Conservation (phyloP, 345 rosid genomes). For the Salix arbutifolia region DNA sequence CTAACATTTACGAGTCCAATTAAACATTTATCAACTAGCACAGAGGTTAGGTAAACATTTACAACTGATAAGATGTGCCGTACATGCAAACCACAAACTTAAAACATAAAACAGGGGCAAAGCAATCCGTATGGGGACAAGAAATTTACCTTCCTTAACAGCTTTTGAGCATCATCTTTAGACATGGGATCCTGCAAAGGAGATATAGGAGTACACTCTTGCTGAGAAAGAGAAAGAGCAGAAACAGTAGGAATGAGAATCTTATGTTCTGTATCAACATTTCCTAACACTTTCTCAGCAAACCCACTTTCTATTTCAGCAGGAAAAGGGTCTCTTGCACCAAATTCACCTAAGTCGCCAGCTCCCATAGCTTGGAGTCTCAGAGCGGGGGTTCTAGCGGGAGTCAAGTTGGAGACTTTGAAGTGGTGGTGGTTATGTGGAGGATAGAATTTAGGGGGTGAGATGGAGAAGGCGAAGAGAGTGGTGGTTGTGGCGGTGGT, state of each 20-base stretch:
- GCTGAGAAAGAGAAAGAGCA: conserved; percentile 70
- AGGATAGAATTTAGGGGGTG: conserved; percentile 18
- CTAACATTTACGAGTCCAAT: not conserved
- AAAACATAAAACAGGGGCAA: not conserved
- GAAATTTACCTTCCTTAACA: conserved; percentile 61
- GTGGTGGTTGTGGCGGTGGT: conserved; percentile 19
- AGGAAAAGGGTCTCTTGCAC: conserved; percentile 71
- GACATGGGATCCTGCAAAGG: conserved; percentile 63
- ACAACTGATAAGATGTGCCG: not conserved
- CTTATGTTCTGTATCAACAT: conserved; percentile 66
- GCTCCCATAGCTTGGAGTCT: conserved; percentile 26
- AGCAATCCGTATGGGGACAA: not conserved
- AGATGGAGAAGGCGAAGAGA: conserved; percentile 24
- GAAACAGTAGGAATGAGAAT: conserved; percentile 74
- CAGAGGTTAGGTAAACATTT: not conserved
- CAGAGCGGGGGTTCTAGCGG: not conserved
- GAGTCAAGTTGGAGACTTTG: conserved; percentile 11
- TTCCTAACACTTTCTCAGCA: conserved; percentile 76
- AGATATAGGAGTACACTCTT: conserved; percentile 56
- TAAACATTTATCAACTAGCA: not conserved
- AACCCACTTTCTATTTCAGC: conserved; percentile 75
- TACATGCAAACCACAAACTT: not conserved
- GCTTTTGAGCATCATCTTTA: conserved; percentile 48
- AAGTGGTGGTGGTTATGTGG: conserved; percentile 8
- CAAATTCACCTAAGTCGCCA: conserved; percentile 57